Base-by-base conservation (phyloP, 1,139 yeast genomes). In the Candida gigantensis region DNA sequence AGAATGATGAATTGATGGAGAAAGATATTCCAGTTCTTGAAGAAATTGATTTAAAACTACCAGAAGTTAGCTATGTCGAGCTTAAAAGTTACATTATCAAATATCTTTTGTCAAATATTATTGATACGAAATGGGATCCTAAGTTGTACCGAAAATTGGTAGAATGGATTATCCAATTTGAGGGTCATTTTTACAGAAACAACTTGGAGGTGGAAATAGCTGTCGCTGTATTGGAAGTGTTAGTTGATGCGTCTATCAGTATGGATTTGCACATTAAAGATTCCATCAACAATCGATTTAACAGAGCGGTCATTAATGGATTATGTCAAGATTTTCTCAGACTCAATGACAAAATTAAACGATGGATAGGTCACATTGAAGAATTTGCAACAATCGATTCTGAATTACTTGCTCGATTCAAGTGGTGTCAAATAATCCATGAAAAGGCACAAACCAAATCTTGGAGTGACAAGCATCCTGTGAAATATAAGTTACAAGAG, bases 191-290 rank as follows among this genome's bases (percentile, higher is more conserved):
- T 7, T 40, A 28, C 9, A n/a, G 25, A 13, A 13, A n/a, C n/a
- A n/a, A 15, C 10, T 18, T 24, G 1, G 31, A 33, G 18, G 13
- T 40, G 10, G 15, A 28, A 13, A 26, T 35, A 31, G 41, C 60
- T 2, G 53, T 64, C 1, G 53, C 69, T 0, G 52, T 83, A 0
- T 72, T 68, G 45, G 96, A 86, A 48, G 47, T 82, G 0, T 53
- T 84, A 19, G 68, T 80, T 0, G 86, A 86, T 50, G 44, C 50
- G 3, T 74, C 60, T 44, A 58, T 74, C n/a, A 41, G 54, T 23
- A 37, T 60, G 34, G 60, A 69, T 49, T 39, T 50, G 25, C 59
- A 65, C 45, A 48, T 61, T 33, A 57, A 53, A 28, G 55, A 47
- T 35, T 45, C 55, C 4, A 45, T 53, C 42, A 50, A 49, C 24